Conservation (phyloP, 2,329 filamentous ascomycete genomes). For the Cucurbitaria berberidis region DNA sequence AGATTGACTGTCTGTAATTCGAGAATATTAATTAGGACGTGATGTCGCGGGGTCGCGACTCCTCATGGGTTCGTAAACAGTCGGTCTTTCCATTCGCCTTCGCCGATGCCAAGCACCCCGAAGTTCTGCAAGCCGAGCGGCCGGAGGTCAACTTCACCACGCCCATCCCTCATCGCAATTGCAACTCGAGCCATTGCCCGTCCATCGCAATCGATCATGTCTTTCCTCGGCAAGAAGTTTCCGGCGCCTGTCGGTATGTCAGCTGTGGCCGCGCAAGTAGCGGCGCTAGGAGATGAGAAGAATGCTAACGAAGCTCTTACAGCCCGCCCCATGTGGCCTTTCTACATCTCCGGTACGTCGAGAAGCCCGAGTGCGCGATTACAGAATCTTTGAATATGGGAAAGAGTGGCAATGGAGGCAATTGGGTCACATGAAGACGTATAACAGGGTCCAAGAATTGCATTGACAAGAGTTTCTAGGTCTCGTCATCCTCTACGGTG, state of each 20-base stretch:
- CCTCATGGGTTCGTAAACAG: constrained; percentile 19
- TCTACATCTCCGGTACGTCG: constrained; percentile 89
- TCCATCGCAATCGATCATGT: constrained; percentile 47
- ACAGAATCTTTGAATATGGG: not conserved
- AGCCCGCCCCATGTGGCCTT: constrained; percentile 92
- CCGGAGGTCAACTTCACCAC: constrained; percentile 29
- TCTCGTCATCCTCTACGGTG: constrained; percentile 84
- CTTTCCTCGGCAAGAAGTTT: constrained; percentile 60
- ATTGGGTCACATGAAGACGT: constrained; percentile 8
- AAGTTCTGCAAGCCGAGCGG: constrained; percentile 28
- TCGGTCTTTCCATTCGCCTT: constrained; percentile 28
- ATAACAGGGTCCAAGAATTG: constrained; percentile 1
- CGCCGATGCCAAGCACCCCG: constrained; percentile 36
- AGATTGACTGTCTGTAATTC: not conserved
- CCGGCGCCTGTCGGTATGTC: constrained; percentile 57
- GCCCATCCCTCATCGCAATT: constrained; percentile 41
- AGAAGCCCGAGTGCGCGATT: constrained; percentile 1
- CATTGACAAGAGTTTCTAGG: constrained; percentile 59
- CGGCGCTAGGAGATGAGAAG: constrained; percentile 5
- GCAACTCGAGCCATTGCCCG: constrained; percentile 37
- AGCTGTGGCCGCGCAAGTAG: constrained; percentile 10
- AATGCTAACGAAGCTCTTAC: constrained; percentile 46
- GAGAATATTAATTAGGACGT: not conserved
- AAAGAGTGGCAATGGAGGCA: constrained; percentile 11
- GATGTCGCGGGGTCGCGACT: constrained; percentile 23